Percentiles rank a stretch among this genome's conserved stretches.
Conservation (phyloP, 495 filamentous ascomycete species). For the Hypoxylon lienhwacheense region DNA sequence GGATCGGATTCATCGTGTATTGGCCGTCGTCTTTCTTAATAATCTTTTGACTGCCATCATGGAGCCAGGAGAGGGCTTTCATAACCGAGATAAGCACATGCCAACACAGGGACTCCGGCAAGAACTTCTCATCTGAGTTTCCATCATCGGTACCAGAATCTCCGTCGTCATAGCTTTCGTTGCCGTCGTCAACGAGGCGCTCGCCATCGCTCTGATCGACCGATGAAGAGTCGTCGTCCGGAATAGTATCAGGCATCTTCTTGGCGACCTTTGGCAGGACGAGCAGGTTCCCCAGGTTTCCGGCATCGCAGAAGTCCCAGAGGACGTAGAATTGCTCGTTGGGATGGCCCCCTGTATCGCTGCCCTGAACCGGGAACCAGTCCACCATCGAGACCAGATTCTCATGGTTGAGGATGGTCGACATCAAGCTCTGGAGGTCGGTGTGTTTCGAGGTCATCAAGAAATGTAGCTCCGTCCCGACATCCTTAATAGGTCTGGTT, state of each 20-base stretch:
- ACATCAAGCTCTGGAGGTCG: slow-evolving; percentile 13
- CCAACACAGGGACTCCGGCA: slow-evolving; percentile 51
- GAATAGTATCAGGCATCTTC: no score
- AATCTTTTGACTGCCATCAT: slow-evolving; percentile 42
- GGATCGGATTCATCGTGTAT: slow-evolving; percentile 16
- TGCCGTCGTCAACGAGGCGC: no score
- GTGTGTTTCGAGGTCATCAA: slow-evolving; percentile 4
- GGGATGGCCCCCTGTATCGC: background rate
- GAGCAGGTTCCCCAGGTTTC: slow-evolving; percentile 41
- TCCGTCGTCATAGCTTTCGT: no score
- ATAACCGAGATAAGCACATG: slow-evolving; percentile 47
- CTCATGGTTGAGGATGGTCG: slow-evolving; percentile 46
- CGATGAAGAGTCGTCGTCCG: no score
- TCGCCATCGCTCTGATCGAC: no score
- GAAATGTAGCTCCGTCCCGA: background rate
- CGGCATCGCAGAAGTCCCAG: slow-evolving; percentile 49
- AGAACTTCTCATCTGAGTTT: slow-evolving; percentile 16
- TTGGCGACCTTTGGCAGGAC: background rate
- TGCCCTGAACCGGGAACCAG: slow-evolving; percentile 14
- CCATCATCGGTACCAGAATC: background rate
- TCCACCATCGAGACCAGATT: slow-evolving; percentile 45
- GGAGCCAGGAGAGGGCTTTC: slow-evolving; percentile 47
- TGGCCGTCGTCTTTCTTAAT: background rate
- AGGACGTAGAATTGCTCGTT: slow-evolving; percentile 27
- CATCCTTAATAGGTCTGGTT: background rate